Evolutionary conservation across 1,284 basidiomycete genomes (phyloP).

Genomic region (Cutaneotrichosporon sp.): DNA sequence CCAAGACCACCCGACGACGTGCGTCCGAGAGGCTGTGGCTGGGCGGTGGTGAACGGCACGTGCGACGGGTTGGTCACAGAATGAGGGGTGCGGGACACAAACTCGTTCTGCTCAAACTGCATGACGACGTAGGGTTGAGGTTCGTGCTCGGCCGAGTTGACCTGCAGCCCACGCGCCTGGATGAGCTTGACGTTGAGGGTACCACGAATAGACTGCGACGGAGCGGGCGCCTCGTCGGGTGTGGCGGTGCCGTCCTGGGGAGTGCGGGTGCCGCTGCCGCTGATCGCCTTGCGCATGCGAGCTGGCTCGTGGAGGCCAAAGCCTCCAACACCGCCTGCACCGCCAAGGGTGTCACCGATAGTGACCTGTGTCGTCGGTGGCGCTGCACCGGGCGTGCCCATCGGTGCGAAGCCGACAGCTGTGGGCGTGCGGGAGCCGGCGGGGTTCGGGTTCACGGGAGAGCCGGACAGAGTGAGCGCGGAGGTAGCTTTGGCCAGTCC

Average conservation of each 20-base stretch:
- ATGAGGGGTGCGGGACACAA: conserved; percentile 80
- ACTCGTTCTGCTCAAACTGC: conserved; percentile 99
- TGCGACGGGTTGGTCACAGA: conserved; percentile 34
- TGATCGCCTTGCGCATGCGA: conserved; percentile 46
- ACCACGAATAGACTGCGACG: conserved; percentile 51
- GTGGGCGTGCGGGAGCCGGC: conserved; percentile 40
- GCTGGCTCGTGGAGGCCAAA: conserved; percentile 49
- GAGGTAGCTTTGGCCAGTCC: conserved; percentile 45
- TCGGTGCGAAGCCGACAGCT: conserved; percentile 39
- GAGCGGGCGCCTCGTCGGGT: neutral
- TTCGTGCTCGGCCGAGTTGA: conserved; percentile 55
- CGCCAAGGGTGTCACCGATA: conserved; percentile 41
- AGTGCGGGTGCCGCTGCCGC: conserved; percentile 30
- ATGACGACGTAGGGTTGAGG: conserved; percentile 89
- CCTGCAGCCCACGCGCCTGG: conserved; percentile 78
- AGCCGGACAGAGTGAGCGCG: conserved; percentile 38
- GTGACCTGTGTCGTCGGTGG: conserved; percentile 46
- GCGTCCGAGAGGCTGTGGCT: conserved; percentile 37
- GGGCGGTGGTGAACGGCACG: conserved; percentile 41
- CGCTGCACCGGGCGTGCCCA: conserved; percentile 44
- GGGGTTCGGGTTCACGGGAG: conserved; percentile 31
- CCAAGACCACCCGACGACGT: conserved; percentile 52
- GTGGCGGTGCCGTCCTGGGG: conserved; percentile 21
- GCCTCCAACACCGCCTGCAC: conserved; percentile 31
- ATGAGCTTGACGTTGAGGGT: conserved; percentile 93